Percentiles rank a stretch among this genome's conserved stretches.
These are phyloP conservation scores for Elsinoe arachidis DNA, from an alignment of 2,329 filamentous ascomycete species.

Conservation along the genomic window DNA sequence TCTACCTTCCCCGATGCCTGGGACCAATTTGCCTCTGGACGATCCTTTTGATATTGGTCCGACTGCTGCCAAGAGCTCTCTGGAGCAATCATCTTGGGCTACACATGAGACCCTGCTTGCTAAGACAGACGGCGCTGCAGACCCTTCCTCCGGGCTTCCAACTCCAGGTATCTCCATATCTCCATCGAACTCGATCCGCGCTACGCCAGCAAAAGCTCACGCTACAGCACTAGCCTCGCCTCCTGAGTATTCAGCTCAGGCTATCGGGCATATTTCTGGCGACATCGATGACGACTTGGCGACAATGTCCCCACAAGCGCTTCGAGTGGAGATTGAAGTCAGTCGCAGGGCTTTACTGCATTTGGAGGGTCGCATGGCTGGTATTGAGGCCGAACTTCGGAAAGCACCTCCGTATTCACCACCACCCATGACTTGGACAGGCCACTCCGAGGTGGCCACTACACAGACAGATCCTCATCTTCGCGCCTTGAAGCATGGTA, in stretches of 20 bases:
- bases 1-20: constrained; percentile 14
- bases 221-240: too few species aligned
- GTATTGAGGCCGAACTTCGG: constrained; percentile 2
- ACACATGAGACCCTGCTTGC: too few species aligned
- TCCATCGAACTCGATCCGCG: too few species aligned
- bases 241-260: too few species aligned
- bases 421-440: background rate
- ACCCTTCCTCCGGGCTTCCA: too few species aligned
- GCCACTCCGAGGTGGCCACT: too few species aligned
- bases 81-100: background rate
- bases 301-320: background rate
- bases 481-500: too few species aligned
- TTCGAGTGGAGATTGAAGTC: constrained; percentile 3
- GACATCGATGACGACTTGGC: background rate
- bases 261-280: too few species aligned
- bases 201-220: too few species aligned
- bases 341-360: constrained; percentile 3
- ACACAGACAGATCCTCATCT: too few species aligned
- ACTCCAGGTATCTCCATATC: too few species aligned
- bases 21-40: constrained; percentile 13
- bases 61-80: background rate
- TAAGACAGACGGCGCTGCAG: too few species aligned
- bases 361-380: constrained; percentile 7
- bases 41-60: constrained; percentile 8
- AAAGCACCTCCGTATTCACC: background rate